Base-by-base conservation (phyloP, 208 protist genomes). In the Kentomonas sorsogonicus region DNA sequence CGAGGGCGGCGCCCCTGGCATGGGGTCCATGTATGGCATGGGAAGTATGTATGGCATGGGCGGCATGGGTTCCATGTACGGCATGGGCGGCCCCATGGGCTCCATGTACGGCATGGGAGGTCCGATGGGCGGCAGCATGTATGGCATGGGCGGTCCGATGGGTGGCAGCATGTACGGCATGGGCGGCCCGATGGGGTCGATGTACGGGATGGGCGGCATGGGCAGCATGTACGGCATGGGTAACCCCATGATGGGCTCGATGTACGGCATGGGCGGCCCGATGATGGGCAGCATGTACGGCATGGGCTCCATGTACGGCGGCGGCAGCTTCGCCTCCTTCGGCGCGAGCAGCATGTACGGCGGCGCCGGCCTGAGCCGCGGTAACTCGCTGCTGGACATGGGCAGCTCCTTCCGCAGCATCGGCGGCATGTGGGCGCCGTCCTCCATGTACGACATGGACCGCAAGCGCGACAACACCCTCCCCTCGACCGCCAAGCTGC, bases 151-250 rank as follows among this genome's bases (percentile, higher is more conserved):
- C 10, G 53, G 55, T 47, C 43, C 39, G 53, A 26, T 53, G 23
- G 51, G 46, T 15, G 63, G 41, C 46, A 56, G 23, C 40, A 50
- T 40, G 29, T 45, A 50, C 47, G 53, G 54, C 51, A 57, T 57
- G 63, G 40, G 57, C 53, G 45, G 57, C n/a, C 44, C 27, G 11
- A 50, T 46, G 31, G 55, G 58, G 34, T 61, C 62, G 9, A 68
- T 72, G 65, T 65, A 55, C 25, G 66, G 66, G 40, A 58, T 41
- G 26, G 63, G 66, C 31, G 36, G 40, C 41, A 71, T 72, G 33
- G 46, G 62, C 26, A 66, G 63, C 60, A 77, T 82, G 66, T 79
- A 77, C 48, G 66, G 70, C 44, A 59, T 54, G 47, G 56, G 56
- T 15, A n/a, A n/a, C n/a, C n/a, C n/a, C n/a, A 53, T 53, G 9